Evolutionary conservation across 2,329 filamentous ascomycete genomes (phyloP), one percentile per base, ranked within the genome.

Genomic region (Stachybotrys elegans): DNA sequence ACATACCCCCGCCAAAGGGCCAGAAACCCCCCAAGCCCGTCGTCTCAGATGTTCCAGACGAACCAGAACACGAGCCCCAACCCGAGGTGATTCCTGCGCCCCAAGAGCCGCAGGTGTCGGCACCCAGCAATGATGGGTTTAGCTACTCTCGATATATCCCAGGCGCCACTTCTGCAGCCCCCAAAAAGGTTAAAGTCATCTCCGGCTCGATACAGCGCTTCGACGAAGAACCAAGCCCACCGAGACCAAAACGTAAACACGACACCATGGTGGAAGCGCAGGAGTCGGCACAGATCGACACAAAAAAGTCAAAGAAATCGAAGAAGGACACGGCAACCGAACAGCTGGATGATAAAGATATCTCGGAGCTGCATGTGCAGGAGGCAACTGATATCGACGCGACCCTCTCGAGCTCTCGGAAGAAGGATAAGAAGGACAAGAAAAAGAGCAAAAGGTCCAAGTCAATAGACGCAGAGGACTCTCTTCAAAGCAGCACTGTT

Each of bases 61-160:
- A 31, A n/a, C 38, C 50, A 40, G n/a, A 40, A 6, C 13, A 4
- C 19, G 16, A 41, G 34, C 43, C 48, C 7, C 14, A 36, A 12
- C 38, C 42, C n/a, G 39, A 20, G 31, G 34, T 40, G n/a, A 48
- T 22, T 32, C 32, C 42, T 41, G 22, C 50, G 21, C 42, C 46
- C 5, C 35, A 44, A 17, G 43, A 9, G n/a, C 14, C 40, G 11
- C 20, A 50, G 4, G 6, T 35, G 8, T 43, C 50, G 35, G 40
- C 48, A 22, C 37, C 48, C 22, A 36, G 43, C 12, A 23, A 42
- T 2, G 52, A 57, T 43, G 55, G 51, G 20, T 60, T 56, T 45
- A 51, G 48, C 40, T 71, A 72, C 50, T 60, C 69, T 36, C 63
- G 70, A 47, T 72, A 74, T 48, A 56, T 73, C 9, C 69, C 65